Evolutionary conservation across 768 basidiomycete species (phyloP).

Genomic region (Trametes cinnabarina): DNA sequence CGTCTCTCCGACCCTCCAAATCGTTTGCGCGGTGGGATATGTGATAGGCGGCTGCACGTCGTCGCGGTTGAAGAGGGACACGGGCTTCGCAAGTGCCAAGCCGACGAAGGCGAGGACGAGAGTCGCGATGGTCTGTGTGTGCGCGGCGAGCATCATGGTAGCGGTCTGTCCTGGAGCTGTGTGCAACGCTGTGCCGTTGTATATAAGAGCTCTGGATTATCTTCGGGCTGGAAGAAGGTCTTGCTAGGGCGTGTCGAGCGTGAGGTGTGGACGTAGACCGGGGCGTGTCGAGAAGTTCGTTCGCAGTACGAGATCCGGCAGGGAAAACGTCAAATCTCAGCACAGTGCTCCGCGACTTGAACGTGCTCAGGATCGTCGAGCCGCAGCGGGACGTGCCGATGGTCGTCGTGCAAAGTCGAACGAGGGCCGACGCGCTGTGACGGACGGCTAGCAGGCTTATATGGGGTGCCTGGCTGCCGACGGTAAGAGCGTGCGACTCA

Average conservation of each 20-base stretch:
- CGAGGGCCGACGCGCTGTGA: not conserved
- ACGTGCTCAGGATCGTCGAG: not conserved
- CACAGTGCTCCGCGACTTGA: not conserved
- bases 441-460: not conserved
- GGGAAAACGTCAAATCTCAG: not conserved
- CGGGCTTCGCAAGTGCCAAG: constrained; percentile 6
- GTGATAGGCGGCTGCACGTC: constrained; percentile 40
- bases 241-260: not conserved
- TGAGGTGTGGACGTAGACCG: constrained; percentile 9
- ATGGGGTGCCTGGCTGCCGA: not conserved
- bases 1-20: constrained; percentile 39
- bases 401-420: constrained; percentile 10
- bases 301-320: not conserved
- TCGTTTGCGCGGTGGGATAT: constrained; percentile 30
- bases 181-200: not conserved
- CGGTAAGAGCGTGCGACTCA: constrained; percentile 8
- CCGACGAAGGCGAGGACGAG: constrained; percentile 8
- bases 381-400: not conserved
- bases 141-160: not conserved
- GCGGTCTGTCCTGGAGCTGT: not conserved
- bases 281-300: not conserved
- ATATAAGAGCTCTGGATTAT: not conserved
- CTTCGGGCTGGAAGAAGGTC: not conserved
- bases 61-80: constrained; percentile 15
- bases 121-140: not conserved